A percentile compares a stretch with the other conserved stretches of the same genome.
Conservation (phyloP, 192 early-diverging fungal species). For the Chytriomyces sp. region DNA sequence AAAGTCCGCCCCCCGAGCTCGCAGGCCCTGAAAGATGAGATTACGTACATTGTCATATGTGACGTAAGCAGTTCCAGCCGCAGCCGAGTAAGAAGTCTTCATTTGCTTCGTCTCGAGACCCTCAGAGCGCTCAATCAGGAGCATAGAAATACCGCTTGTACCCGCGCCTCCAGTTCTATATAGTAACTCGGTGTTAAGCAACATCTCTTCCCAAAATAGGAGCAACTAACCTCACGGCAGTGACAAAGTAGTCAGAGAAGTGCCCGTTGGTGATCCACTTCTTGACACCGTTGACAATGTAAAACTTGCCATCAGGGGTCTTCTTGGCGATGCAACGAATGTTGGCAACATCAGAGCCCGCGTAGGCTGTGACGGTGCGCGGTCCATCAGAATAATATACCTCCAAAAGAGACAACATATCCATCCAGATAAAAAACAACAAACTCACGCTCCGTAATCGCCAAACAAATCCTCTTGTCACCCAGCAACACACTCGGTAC, state of each 20-base stretch:
- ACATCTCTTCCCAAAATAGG: background rate
- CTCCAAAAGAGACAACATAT: too few species aligned
- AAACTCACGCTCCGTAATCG: conserved; percentile 49
- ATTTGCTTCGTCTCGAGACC: conserved; percentile 64
- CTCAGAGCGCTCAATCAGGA: conserved; percentile 58
- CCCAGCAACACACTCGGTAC: conserved; percentile 45
- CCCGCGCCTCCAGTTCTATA: conserved; percentile 46
- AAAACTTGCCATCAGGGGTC: conserved; percentile 48
- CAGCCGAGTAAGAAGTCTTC: conserved; percentile 64
- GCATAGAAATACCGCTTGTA: conserved; percentile 64
- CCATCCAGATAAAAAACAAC: background rate
- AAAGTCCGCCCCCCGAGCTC: conserved; percentile 67
- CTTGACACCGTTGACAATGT: conserved; percentile 60
- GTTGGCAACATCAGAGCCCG: conserved; percentile 38
- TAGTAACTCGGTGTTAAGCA: background rate
- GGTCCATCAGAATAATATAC: too few species aligned
- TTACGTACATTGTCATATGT: conserved; percentile 28
- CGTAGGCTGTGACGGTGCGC: conserved; percentile 17
- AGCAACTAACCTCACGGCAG: conserved; percentile 21
- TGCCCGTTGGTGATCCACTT: conserved; percentile 56
- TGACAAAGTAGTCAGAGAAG: conserved; percentile 52
- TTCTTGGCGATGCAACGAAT: conserved; percentile 48
- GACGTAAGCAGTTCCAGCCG: conserved; percentile 66
- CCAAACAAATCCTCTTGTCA: conserved; percentile 56
- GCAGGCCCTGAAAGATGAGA: background rate